These are phyloP conservation scores for Gonapodya prolifera DNA, from an alignment of 192 early-diverging fungal genomes.

Conservation along the genomic window DNA sequence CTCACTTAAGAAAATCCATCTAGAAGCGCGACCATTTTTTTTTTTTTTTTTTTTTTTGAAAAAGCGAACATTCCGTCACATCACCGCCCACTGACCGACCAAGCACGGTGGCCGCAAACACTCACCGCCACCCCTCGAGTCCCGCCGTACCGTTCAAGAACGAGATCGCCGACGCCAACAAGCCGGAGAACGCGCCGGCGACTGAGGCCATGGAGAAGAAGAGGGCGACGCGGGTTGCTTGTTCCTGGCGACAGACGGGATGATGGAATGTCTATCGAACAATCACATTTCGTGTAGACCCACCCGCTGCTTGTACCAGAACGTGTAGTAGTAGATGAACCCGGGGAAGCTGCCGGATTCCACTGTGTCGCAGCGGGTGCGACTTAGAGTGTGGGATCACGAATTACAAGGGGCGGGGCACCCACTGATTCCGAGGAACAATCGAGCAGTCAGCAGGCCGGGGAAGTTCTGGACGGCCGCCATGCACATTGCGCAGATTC, in stretches of 20 bases:
- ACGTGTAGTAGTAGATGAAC: slow-evolving; percentile 20
- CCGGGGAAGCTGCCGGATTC: slow-evolving; percentile 26
- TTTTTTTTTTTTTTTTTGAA: no score
- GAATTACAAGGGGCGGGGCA: background rate
- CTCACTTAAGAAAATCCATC: background rate
- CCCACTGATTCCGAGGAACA: slow-evolving; percentile 13
- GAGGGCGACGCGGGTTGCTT: slow-evolving; percentile 23
- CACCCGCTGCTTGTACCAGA: slow-evolving; percentile 30
- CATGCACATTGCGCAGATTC: slow-evolving; percentile 10
- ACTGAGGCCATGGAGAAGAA: slow-evolving; percentile 27
- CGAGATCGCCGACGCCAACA: background rate
- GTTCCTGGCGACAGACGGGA: slow-evolving; percentile 12
- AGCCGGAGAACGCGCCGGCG: background rate
- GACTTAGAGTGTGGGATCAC: background rate
- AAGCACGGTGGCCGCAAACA: no score
- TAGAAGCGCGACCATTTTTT: background rate
- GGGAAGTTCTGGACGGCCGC: slow-evolving; percentile 9
- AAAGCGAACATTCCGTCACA: no score
- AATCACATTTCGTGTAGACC: background rate
- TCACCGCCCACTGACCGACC: no score
- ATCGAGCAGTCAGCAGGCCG: slow-evolving; percentile 12
- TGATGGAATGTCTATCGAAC: background rate
- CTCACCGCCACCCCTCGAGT: slow-evolving; percentile 13
- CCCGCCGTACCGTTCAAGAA: slow-evolving; percentile 10
- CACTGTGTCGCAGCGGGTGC: background rate